Evolutionary conservation across 192 early-diverging fungal genomes (phyloP).

Genomic region (Phycomyces blakesleeanus): DNA sequence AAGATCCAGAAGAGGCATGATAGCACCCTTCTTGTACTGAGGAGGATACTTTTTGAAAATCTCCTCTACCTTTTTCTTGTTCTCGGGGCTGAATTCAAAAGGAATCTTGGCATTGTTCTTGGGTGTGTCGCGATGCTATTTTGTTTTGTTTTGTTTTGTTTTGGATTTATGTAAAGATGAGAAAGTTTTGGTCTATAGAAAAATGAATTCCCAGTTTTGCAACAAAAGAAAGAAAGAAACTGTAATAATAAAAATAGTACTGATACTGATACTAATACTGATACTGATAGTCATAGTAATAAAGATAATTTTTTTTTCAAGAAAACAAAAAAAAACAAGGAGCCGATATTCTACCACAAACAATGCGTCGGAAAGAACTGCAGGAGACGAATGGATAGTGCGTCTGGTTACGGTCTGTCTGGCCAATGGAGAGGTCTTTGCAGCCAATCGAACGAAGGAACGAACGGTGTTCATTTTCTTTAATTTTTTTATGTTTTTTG

Average conservation of each 20-base stretch:
- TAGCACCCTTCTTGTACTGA: conserved; percentile 97
- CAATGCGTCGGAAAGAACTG: conserved; percentile 49
- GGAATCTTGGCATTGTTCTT: conserved; percentile 79
- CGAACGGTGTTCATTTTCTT: conserved; percentile 39
- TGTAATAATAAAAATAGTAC: no score
- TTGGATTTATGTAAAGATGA: not conserved
- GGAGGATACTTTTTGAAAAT: conserved; percentile 93
- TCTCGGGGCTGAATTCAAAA: conserved; percentile 85
- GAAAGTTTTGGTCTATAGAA: no score
- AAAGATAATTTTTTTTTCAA: not conserved
- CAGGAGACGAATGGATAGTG: conserved; percentile 39
- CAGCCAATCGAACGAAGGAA: conserved; percentile 40
- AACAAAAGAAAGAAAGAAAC: no score
- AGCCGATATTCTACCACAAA: conserved; percentile 47
- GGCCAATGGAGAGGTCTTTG: conserved; percentile 26
- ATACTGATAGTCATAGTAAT: no score
- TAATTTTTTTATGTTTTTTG: no score
- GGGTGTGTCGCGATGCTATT: conserved; percentile 74
- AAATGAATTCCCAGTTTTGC: not conserved
- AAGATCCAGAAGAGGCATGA: conserved; percentile 92
- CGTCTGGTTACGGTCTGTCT: conserved; percentile 36
- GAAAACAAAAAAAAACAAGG: not conserved
- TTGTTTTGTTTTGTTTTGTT: no score
- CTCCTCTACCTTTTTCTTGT: conserved; percentile 71
- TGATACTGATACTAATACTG: no score